Base-by-base conservation (phyloP, 768 basidiomycete species). In the Lanmaoa pseudosensibilis region DNA sequence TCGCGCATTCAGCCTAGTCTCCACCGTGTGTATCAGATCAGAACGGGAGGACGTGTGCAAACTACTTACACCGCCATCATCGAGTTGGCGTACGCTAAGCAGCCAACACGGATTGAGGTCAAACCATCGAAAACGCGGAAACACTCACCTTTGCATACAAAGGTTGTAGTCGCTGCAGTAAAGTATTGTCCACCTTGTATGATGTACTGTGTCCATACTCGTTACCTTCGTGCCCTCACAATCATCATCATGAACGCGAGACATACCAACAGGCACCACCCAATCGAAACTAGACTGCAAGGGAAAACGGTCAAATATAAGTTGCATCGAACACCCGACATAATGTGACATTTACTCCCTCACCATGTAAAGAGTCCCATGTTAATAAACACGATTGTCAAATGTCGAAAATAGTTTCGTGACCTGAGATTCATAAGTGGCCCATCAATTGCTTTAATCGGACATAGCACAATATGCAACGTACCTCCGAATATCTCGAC, bases 291-390 rank as follows among this genome's bases (percentile, higher is more conserved):
- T n/a, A 61, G 50, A 40, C 59, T 61, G 13, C 10, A 15, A 23
- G 3, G 25, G 12, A 13, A 15, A 39, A 33, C 2, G 8, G 1
- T 13, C 11, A 8, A 4, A 5, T n/a, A 18, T 41, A 9, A 23
- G 9, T 30, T 23, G 11, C 16, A 18, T 27, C 27, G 27, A 27
- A 27, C 27, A 27, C 27, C 27, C 27, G n/a, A n/a, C n/a, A n/a
- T n/a, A n/a, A n/a, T n/a, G n/a, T n/a, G 21, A 33, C 30, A n/a
- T 41, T 7, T 11, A 8, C 23, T 23, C 21, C 3, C 30, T 36
- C 21, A 51, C 59, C 52, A 60, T 10, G 59, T 60, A 25, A 54
- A 40, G 38, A 60, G 51, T 11, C 59, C 59, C 59, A 60, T 50
- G 36, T 60, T 60, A 1, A 60, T 25, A 9, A 60, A 60, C 10